Conservation (phyloP, 1,139 yeast species). For the Kurtzmaniella quercitrusa region DNA sequence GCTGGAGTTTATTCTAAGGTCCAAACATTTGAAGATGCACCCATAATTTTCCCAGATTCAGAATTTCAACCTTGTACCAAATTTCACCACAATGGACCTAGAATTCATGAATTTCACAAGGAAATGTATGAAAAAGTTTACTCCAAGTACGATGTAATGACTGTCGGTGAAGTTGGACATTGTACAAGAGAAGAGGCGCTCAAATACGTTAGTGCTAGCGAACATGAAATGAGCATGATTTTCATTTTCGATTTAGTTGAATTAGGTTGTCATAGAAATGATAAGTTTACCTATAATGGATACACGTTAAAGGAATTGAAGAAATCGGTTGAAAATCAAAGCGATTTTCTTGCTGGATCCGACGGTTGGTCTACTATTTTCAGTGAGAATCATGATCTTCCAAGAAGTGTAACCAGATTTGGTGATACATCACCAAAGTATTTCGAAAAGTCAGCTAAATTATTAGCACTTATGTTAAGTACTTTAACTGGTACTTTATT, state of each 20-base stretch:
- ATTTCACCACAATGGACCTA: slow-evolving; percentile 16
- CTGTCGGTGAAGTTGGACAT: slow-evolving; percentile 23
- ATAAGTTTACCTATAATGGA: slow-evolving; percentile 16
- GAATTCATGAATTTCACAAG: slow-evolving; percentile 22
- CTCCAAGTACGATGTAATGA: slow-evolving; percentile 20
- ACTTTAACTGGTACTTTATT: slow-evolving; percentile 19
- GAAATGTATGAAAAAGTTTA: slow-evolving; percentile 16
- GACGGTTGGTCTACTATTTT: slow-evolving; percentile 23
- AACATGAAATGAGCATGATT: slow-evolving; percentile 23
- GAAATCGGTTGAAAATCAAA: slow-evolving; percentile 14
- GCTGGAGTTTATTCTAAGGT: slow-evolving; percentile 22
- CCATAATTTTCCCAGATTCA: slow-evolving; percentile 17
- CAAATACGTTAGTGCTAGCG: slow-evolving; percentile 19
- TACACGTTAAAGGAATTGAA: slow-evolving; percentile 16
- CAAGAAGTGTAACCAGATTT: slow-evolving; percentile 19
- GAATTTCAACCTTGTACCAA: slow-evolving; percentile 17
- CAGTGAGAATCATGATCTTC: slow-evolving; percentile 22
- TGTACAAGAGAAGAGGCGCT: slow-evolving; percentile 17
- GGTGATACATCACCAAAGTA: slow-evolving; percentile 16
- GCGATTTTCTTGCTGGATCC: slow-evolving; percentile 16
- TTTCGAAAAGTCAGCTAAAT: slow-evolving; percentile 16
- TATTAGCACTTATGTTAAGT: slow-evolving; percentile 18
- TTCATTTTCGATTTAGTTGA: slow-evolving; percentile 20
- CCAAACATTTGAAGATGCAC: slow-evolving; percentile 19
- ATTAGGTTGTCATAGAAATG: slow-evolving; percentile 10